Conservation (phyloP, 768 basidiomycete species). For the Dioszegia crocea region DNA sequence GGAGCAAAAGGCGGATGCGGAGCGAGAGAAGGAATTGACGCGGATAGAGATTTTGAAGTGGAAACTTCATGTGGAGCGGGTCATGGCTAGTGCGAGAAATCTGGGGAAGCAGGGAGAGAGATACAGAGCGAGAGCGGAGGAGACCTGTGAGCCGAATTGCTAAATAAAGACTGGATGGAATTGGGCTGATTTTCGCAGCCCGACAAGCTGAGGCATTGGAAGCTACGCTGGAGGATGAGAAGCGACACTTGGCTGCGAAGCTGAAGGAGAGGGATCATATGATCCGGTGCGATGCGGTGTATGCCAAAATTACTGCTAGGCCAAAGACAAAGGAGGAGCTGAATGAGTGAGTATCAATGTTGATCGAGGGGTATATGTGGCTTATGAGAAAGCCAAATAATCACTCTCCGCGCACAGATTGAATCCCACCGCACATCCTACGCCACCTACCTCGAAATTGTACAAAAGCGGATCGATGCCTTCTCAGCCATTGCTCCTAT, state of each 20-base stretch:
- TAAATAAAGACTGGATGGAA: not conserved
- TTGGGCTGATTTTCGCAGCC: conserved; percentile 16
- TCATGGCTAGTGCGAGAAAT: conserved; percentile 30
- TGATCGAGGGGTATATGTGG: not conserved
- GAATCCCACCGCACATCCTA: conserved; percentile 30
- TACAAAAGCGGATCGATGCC: conserved; percentile 25
- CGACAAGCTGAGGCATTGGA: conserved; percentile 17
- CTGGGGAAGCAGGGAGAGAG: conserved; percentile 26
- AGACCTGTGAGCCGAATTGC: conserved; percentile 28
- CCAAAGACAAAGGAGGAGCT: conserved; percentile 30
- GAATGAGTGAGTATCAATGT: conserved; percentile 29
- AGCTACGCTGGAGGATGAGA: conserved; percentile 28
- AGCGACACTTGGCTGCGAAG: conserved; percentile 20
- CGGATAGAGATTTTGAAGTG: conserved; percentile 38
- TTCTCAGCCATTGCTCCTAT: conserved; percentile 27
- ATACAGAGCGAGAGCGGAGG: conserved; percentile 21
- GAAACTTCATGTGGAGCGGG: conserved; percentile 28
- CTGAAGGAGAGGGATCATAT: conserved; percentile 27
- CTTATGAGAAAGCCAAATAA: conserved; percentile 32
- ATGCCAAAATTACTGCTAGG: conserved; percentile 22
- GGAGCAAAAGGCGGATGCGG: not conserved
- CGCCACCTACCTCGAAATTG: conserved; percentile 18
- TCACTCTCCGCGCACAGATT: conserved; percentile 21
- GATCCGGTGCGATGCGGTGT: conserved; percentile 41
- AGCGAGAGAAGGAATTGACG: conserved; percentile 27